Evolutionary conservation across 352 stramenopile genomes (phyloP), one percentile per base, ranked within the genome.

Genomic region (Globisporangium spinosum): DNA sequence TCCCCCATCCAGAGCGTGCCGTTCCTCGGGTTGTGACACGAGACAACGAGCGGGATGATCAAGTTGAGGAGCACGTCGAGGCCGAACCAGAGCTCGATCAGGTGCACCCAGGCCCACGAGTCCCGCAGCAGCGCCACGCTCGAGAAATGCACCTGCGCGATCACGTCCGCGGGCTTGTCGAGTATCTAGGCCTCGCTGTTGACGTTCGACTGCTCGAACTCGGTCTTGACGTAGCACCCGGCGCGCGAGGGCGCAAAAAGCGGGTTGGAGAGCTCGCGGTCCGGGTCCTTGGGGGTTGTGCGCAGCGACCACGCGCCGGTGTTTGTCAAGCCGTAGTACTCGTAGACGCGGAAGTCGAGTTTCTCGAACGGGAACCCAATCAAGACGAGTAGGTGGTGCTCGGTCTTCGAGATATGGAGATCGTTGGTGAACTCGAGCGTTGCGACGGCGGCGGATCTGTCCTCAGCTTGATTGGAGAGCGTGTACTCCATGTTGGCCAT

Each of bases 1-100:
- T 85, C 77, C 3, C 77, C 77, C 5, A 85, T 66, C 77, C 77
- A 84, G 51, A 82, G 47, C 32, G 68, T 65, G 1, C 75, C 71
- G 20, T 63, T 59, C 2, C 61, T 69, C 23, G 73, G 47, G 27
- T 78, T 78, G 56, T 69, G 75, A 10, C 70, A 78, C 6, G 72
- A 71, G 0, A 85, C 65, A 38, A 85, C 69, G 2, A 73, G 25
- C 23, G 83, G 27, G 2, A 83, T 61, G 13, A 68, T 27, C 23
- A 85, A 43, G 23, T 85, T 62, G 23, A 79, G 65, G n/a, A 83
- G 66, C 22, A 72, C 68, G 43, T 64, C 64, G 13, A 77, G 25
- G 17, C 74, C 77, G 3, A 85, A 75, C 15, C 76, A 45, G 6
- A 71, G 55, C 15, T 81, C 73, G 10, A 80, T 34, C 4, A 76